phyloP scores from a whole-genome alignment of 805 yeast species.

The Wickerhamiella alocasiicola region DNA sequence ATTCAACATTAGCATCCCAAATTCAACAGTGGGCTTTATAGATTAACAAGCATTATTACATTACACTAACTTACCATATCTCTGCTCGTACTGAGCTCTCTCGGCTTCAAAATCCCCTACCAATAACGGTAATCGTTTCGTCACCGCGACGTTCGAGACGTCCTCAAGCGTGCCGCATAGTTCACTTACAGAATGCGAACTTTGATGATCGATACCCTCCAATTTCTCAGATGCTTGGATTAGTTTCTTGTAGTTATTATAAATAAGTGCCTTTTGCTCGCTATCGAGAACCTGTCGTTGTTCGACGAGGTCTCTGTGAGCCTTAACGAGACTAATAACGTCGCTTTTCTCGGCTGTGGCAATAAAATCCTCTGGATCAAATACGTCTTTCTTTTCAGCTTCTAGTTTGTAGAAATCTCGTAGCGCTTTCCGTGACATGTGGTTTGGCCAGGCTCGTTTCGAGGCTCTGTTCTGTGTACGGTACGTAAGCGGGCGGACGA shows the following conservation, averaged over 20 bases:
- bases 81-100: not conserved
- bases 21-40: conserved; percentile 16
- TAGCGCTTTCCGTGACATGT: conserved; percentile 21
- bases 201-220: conserved; percentile 15
- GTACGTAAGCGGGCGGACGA: too few species aligned
- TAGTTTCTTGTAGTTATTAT: conserved; percentile 29
- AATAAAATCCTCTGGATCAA: conserved; percentile 20
- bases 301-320: conserved; percentile 21
- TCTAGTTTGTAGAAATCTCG: conserved; percentile 29
- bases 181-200: not conserved
- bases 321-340: conserved; percentile 20
- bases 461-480: too few species aligned
- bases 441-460: not conserved
- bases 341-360: conserved; percentile 16
- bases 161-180: not conserved
- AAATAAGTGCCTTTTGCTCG: conserved; percentile 30
- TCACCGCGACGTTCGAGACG: conserved; percentile 3
- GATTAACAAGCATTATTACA: too few species aligned
- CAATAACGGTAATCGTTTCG: not conserved
- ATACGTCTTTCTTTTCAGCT: conserved; percentile 15
- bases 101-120: not conserved
- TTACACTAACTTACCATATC: not conserved
- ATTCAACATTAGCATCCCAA: conserved; percentile 15
- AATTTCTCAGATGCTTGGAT: conserved; percentile 28
- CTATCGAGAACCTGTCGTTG: conserved; percentile 26